Conservation (phyloP, 805 yeast species). For the Clavispora carvajalis region DNA sequence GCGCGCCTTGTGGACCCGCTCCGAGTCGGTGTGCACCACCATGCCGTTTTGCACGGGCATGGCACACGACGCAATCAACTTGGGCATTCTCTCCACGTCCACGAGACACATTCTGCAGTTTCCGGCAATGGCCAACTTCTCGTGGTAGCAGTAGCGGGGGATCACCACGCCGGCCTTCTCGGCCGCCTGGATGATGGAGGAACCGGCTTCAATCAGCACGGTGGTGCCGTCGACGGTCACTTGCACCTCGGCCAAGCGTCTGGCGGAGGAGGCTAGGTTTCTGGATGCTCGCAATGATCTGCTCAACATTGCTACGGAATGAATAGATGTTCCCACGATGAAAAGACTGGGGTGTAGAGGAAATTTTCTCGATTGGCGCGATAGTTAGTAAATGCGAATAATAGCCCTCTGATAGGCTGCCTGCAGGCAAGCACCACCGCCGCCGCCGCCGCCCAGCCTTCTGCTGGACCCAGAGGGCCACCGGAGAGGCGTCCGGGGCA, state of each 20-base stretch:
- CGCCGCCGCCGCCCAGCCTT: no score
- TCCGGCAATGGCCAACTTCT: constrained; percentile 85
- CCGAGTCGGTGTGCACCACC: constrained; percentile 78
- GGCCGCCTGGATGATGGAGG: constrained; percentile 86
- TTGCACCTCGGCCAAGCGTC: constrained; percentile 47
- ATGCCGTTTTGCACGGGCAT: constrained; percentile 88
- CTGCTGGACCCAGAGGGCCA: no score
- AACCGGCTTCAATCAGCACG: constrained; percentile 78
- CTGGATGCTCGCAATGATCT: constrained; percentile 14
- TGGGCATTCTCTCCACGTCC: constrained; percentile 84
- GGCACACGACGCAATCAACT: constrained; percentile 86
- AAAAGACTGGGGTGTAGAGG: neutral
- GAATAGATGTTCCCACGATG: neutral
- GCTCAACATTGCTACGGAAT: constrained; percentile 9
- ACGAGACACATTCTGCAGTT: constrained; percentile 92
- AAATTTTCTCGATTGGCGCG: constrained; percentile 8
- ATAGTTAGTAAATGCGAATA: constrained; percentile 16
- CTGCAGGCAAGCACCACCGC: constrained; percentile 4
- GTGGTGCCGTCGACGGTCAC: constrained; percentile 64
- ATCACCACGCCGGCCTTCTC: constrained; percentile 85
- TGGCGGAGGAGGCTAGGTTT: constrained; percentile 26
- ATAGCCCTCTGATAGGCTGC: constrained; percentile 18
- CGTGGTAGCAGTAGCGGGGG: constrained; percentile 90
- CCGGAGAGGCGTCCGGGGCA: no score
- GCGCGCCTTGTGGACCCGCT: constrained; percentile 74